These are phyloP conservation scores for Scolecobasidium constrictum DNA, from an alignment of 2,329 filamentous ascomycete species.

Conservation along the genomic window DNA sequence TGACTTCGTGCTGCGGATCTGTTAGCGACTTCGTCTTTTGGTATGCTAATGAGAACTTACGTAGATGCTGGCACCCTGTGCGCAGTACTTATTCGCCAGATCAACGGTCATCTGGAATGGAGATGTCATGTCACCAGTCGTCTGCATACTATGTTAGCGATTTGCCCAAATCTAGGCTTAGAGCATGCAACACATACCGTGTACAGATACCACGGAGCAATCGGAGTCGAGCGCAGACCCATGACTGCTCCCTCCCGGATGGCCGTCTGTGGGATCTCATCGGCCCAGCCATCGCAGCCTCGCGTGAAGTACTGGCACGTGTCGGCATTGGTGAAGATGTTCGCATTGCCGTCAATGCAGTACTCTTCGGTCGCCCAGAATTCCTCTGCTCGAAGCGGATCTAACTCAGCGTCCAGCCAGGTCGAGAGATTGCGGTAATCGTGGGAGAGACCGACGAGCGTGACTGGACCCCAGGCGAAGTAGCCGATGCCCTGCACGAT, in stretches of 20 bases:
- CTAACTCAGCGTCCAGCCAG: slow-evolving; percentile 5
- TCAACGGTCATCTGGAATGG: slow-evolving; percentile 1
- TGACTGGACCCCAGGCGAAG: slow-evolving; percentile 1
- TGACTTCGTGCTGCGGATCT: slow-evolving; percentile 4
- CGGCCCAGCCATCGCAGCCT: background rate
- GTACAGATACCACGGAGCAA: slow-evolving; percentile 8
- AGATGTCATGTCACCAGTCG: slow-evolving; percentile 6
- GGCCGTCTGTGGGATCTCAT: background rate
- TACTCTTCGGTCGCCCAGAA: background rate
- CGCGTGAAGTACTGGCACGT: slow-evolving; percentile 2
- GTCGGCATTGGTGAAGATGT: slow-evolving; percentile 4
- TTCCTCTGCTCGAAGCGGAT: slow-evolving; percentile 1
- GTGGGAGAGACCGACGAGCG: slow-evolving; percentile 8
- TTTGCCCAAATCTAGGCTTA: too few relatives aligned
- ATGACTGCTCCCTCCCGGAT: background rate
- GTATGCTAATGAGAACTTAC: too few relatives aligned
- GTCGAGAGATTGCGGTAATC: slow-evolving; percentile 8
- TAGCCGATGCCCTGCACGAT: too few relatives aligned
- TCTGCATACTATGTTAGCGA: slow-evolving; percentile 8
- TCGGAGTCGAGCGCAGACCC: slow-evolving; percentile 7
- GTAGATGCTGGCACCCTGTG: background rate
- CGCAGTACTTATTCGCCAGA: slow-evolving; percentile 3
- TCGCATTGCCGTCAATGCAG: slow-evolving; percentile 7
- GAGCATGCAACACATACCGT: too few relatives aligned
- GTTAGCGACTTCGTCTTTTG: too few relatives aligned